A percentile compares a stretch with the other conserved stretches of the same genome.
These are phyloP conservation scores for Trichoderma reesei DNA, from an alignment of 495 filamentous ascomycete genomes.

Conservation along the genomic window DNA sequence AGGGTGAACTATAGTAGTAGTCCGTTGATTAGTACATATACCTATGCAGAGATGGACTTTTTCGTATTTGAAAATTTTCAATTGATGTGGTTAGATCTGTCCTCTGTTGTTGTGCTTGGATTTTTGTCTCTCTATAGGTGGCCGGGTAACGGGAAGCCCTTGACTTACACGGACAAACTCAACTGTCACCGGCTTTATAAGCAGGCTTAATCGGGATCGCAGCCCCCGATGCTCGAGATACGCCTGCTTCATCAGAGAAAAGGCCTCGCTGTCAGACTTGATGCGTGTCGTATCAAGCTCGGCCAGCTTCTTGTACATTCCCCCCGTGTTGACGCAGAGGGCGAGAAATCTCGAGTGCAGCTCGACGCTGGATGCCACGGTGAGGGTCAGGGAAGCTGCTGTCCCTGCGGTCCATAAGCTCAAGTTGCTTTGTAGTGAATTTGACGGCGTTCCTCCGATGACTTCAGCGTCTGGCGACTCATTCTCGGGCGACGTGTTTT, in stretches of 20 bases:
- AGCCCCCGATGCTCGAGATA: constrained; percentile 9
- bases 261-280: constrained; percentile 8
- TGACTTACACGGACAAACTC: constrained; percentile 15
- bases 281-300: constrained; percentile 11
- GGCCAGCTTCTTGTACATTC: constrained; percentile 13
- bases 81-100: too few relatives aligned
- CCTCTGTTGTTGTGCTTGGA: too few relatives aligned
- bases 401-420: background rate
- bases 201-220: constrained; percentile 5
- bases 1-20: constrained; percentile 7
- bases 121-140: background rate
- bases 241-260: constrained; percentile 11
- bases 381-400: background rate
- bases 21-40: background rate
- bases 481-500: background rate
- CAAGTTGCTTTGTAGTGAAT: background rate
- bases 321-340: constrained; percentile 15
- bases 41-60: too few relatives aligned
- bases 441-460: background rate
- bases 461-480: background rate
- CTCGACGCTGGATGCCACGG: background rate
- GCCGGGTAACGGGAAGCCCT: too few relatives aligned
- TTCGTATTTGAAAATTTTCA: too few relatives aligned
- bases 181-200: constrained; percentile 9
- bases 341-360: constrained; percentile 9